Base-by-base conservation (phyloP, 352 stramenopile species). In the Phytophthora tentaculata region DNA sequence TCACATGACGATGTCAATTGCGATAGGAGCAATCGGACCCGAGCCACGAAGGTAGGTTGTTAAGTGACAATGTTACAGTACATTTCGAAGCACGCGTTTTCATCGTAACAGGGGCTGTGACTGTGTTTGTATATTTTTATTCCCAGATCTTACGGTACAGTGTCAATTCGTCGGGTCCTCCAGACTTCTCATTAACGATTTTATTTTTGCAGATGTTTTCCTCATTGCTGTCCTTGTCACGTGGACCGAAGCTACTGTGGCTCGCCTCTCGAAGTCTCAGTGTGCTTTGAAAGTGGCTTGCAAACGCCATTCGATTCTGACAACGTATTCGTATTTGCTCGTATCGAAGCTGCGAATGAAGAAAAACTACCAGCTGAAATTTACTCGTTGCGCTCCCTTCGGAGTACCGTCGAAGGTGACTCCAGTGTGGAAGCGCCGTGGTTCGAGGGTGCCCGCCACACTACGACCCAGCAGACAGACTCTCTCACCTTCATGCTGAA, bases 161-260 rank as follows among this genome's bases (percentile, higher is more conserved):
- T 32, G 3, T 32, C 4, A 8, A 32, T 32, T 32, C 28, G 28
- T 32, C 28, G 8, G 8, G 8, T 32, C 28, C 3, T 32, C 8
- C 8, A 32, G 28, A 32, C 3, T 32, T 32, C 28, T 32, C 28
- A 32, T 32, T 32, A 32, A 3, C 8, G 13, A 22, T 32, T 32
- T 8, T 13, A 4, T 22, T 35, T 32, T 39, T 39, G 7, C 7
- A 53, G 47, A 20, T 90, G 82, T 69, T 91, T 91, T 58, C 80
- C 82, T 29, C 82, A 91, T 56, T 91, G 82, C 64, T 91, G 82
- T 48, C 80, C 82, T 0, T 54, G 77, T 45, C 82, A 91, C 49
- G 61, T 91, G 41, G 74, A 81, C 35, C 74, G 80, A 29, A 91
- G 82, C 64, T 91, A 91, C 64, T 91, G 82, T 63, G 82, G 82